phyloP scores from a whole-genome alignment of 768 basidiomycete genomes.

The Collybiopsis confluens region DNA sequence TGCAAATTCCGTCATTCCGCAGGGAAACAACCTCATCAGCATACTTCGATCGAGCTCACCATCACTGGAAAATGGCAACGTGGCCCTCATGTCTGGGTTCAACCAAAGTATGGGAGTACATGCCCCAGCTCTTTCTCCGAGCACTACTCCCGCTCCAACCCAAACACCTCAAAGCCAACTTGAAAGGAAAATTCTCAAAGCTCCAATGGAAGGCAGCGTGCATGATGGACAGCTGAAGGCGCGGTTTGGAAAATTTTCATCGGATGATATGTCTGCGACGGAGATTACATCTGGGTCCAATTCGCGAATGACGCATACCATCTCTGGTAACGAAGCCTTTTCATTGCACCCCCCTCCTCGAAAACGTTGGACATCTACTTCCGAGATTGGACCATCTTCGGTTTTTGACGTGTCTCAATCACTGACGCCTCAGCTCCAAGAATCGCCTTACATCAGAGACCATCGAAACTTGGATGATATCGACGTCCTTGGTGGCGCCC shows the following conservation, averaged over 20 bases:
- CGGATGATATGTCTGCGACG: no score
- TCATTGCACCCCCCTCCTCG: conserved; percentile 31
- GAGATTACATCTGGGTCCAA: neutral
- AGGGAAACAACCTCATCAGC: conserved; percentile 49
- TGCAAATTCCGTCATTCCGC: conserved; percentile 57
- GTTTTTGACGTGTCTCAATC: neutral
- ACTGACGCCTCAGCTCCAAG: neutral
- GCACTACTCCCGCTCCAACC: neutral
- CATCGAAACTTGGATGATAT: conserved; percentile 3
- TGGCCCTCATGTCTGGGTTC: neutral
- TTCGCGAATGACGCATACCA: conserved; percentile 23
- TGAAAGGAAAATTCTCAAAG: conserved; percentile 29
- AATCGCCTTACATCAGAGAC: conserved; percentile 4
- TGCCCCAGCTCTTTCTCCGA: conserved; percentile 7
- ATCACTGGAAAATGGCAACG: neutral
- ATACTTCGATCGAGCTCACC: conserved; percentile 39
- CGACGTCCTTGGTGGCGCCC: conserved; percentile 5
- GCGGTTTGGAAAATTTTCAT: no score
- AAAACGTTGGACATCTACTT: conserved; percentile 14
- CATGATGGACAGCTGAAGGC: neutral
- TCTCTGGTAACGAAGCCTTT: conserved; percentile 21
- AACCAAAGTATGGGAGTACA: conserved; percentile 17
- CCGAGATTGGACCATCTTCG: neutral
- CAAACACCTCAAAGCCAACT: conserved; percentile 25
- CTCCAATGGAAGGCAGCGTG: conserved; percentile 19